A percentile compares a stretch with the other conserved stretches of the same genome.
Conservation (phyloP, 805 yeast genomes). For the Nakazawaea pomicola region DNA sequence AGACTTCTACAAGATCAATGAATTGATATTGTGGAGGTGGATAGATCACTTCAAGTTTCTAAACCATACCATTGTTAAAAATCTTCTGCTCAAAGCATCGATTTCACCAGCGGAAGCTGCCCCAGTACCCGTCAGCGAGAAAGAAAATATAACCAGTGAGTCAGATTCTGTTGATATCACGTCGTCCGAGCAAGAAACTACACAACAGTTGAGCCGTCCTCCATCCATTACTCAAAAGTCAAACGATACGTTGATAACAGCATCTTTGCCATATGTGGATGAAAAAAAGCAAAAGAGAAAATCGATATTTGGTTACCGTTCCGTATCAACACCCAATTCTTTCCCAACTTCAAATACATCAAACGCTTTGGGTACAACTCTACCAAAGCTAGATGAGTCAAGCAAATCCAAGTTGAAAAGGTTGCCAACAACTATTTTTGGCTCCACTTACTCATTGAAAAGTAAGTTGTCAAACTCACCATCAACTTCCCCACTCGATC, state of each 20-base stretch:
- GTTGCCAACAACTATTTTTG: slow-evolving; percentile 5
- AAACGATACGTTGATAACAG: neutral
- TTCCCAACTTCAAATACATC: neutral
- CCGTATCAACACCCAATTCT: slow-evolving; percentile 17
- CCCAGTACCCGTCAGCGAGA: too few species aligned
- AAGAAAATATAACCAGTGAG: too few species aligned
- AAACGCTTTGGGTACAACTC: neutral
- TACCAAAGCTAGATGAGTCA: too few species aligned
- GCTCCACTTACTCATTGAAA: slow-evolving; percentile 5
- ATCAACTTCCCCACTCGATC: neutral
- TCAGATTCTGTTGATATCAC: too few species aligned
- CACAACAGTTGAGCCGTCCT: too few species aligned
- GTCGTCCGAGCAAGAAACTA: too few species aligned
- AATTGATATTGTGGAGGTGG: slow-evolving; percentile 23
- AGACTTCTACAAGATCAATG: slow-evolving; percentile 24
- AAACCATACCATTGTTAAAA: slow-evolving; percentile 12
- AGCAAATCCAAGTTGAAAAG: slow-evolving; percentile 4
- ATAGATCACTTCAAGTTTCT: slow-evolving; percentile 18
- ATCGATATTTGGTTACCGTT: slow-evolving; percentile 23
- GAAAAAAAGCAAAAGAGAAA: slow-evolving; percentile 20
- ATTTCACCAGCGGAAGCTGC: too few species aligned
- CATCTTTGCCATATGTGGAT: slow-evolving; percentile 2
- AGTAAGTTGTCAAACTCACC: neutral
- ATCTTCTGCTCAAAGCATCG: too few species aligned
- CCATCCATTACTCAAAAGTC: too few species aligned